Base-by-base conservation (phyloP, 768 basidiomycete species). In the Rhizopogon roseolus region DNA sequence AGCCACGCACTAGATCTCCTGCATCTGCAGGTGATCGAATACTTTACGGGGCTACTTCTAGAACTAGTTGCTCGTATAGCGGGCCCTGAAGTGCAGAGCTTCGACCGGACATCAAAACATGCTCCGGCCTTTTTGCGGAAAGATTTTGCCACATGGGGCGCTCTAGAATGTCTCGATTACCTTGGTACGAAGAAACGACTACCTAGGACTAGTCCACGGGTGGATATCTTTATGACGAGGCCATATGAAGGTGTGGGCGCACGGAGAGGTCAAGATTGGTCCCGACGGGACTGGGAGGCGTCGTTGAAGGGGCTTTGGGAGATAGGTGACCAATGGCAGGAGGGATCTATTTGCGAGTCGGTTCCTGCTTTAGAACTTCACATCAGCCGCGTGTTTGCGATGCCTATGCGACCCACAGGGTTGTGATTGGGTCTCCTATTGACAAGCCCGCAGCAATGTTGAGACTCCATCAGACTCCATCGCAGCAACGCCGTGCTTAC, bases 261-360 rank as follows among this genome's bases (percentile, higher is more conserved):
- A 14, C 77, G 87, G 43, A 69, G 79, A n/a, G 90, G 90, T 2
- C 79, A 82, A 61, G 86, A 91, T 57, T 93, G 88, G 88, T 75
- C 84, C 11, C 72, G 79, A 43, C 71, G 75, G 49, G 86, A 84
- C 60, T 92, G 90, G 89, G 71, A 77, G 57, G 72, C 77, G 11
- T 79, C 72, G 28, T 64, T 86, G 54, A 60, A 60, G 6, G 73
- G 71, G 48, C 60, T 92, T 62, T 68, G 64, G 32, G 64, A 62
- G 27, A 68, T 88, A 38, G 85, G 80, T 1, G 68, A 64, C 1
- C 58, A 64, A 25, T 90, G 84, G 79, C 68, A 67, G 4, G 84
- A 88, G 49, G 69, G 63, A 8, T 74, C 71, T n/a, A 72, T 90
- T 36, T 57, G 63, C 5, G 78, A 78, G 56, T 81, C 82, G 0